These are phyloP conservation scores for Pleurotus platypus DNA, from an alignment of 768 basidiomycete species.

Conservation along the genomic window DNA sequence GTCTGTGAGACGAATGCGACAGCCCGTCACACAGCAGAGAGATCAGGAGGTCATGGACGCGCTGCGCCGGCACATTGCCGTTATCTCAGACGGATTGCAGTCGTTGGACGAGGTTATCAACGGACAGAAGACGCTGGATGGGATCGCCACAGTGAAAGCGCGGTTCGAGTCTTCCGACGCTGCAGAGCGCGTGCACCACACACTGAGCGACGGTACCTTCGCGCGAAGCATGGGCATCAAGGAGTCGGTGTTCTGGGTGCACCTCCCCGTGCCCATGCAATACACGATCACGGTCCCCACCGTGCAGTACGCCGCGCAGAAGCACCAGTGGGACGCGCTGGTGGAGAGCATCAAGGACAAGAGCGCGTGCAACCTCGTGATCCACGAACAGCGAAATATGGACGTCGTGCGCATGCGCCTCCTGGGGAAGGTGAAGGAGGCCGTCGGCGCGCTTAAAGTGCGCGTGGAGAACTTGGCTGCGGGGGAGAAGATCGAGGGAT, in stretches of 20 bases:
- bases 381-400: neutral
- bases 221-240: constrained; percentile 16
- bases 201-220: constrained; percentile 29
- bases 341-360: constrained; percentile 28
- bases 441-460: constrained; percentile 55
- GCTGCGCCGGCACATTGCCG: constrained; percentile 12
- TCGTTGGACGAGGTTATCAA: constrained; percentile 23
- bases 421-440: constrained; percentile 42
- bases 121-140: constrained; percentile 18
- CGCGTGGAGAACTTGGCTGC: constrained; percentile 51
- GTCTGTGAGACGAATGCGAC: constrained; percentile 19
- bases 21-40: constrained; percentile 16
- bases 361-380: constrained; percentile 28
- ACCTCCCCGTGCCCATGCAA: constrained; percentile 44
- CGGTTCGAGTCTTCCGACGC: constrained; percentile 48
- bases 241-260: constrained; percentile 30
- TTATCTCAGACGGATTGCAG: constrained; percentile 4
- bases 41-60: constrained; percentile 21
- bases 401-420: constrained; percentile 15
- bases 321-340: constrained; percentile 44
- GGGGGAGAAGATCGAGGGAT: constrained; percentile 46
- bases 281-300: constrained; percentile 46
- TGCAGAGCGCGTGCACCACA: constrained; percentile 35
- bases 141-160: constrained; percentile 32
- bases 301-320: constrained; percentile 51